phyloP scores from a whole-genome alignment of 306 rosid genomes.

The Ormosia emarginata region DNA sequence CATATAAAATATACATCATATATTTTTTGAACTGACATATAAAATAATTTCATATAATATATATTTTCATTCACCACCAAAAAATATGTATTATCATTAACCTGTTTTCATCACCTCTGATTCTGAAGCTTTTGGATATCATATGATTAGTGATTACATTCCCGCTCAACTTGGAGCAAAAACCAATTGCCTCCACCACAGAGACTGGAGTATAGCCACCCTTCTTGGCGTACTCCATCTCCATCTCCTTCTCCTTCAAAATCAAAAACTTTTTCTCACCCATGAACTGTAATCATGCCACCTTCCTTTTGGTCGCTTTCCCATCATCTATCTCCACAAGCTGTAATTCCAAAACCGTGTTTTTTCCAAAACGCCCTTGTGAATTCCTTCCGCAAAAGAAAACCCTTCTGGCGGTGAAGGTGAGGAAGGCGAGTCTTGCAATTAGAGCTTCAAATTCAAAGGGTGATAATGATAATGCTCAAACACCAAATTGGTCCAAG shows the following conservation, averaged over 20 bases:
- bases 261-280: slow-evolving; percentile 23
- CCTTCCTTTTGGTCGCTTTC: slow-evolving; percentile 33
- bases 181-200: neutral
- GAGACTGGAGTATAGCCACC: neutral
- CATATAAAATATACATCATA: too few relatives aligned
- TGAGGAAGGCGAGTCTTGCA: slow-evolving; percentile 20
- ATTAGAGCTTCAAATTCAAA: slow-evolving; percentile 50
- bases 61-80: too few relatives aligned
- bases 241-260: neutral
- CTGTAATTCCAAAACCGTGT: neutral
- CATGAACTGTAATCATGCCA: slow-evolving; percentile 54
- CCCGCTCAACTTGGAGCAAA: slow-evolving; percentile 18
- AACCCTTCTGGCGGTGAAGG: slow-evolving; percentile 19
- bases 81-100: too few relatives aligned
- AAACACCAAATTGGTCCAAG: slow-evolving; percentile 52
- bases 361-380: slow-evolving; percentile 31
- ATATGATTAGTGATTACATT: neutral
- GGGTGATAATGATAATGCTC: slow-evolving; percentile 25
- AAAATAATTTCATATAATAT: too few relatives aligned
- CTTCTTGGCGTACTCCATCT: neutral
- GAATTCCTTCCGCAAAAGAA: neutral
- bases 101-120: too few relatives aligned
- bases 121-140: too few relatives aligned
- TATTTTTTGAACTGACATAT: too few relatives aligned
- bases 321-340: neutral